Base-by-base conservation (phyloP, 306 rosid genomes). In the Mimosa bimucronata region DNA sequence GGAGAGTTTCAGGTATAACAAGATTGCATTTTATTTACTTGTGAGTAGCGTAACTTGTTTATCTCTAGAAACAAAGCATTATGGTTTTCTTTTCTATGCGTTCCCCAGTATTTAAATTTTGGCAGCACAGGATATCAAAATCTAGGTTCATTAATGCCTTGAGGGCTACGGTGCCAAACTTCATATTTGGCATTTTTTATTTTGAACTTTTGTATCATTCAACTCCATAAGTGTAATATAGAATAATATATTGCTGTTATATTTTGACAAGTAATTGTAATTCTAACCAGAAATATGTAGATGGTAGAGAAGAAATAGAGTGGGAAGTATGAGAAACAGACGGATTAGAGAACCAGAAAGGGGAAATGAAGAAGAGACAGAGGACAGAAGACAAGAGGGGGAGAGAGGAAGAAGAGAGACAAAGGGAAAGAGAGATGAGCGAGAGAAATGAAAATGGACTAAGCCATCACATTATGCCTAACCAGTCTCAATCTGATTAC, bases 1-100 rank as follows among this genome's bases (percentile, higher is more conserved):
- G 97, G 99, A 75, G 99, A 95, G 82, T 95, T 91, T 91, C 99
- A 95, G 98, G 99, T 89, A 90, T 78, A 67, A 58, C 44, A 52
- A 76, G 46, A 41, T 82, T 78, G 75, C 62, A 16, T 57, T 82
- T 34, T 30, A 21, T 14, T 66, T 66, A 71, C 26, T 26, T 69
- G 23, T 26, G 19, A 62, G 38, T 46, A 57, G 50, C 34, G 40
- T 61, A 31, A 3, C 34, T 29, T 64, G 70, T 45, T 57, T 64
- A 75, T 28, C 21, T 50, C 53, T 12, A 62, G 29, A 74, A 78
- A 41, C 15, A 37, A 28, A 45, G 67, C 31, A n/a, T 40, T 48
- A 53, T n/a, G 9, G 2, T 2, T 44, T 41, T 60, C 16, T 29
- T 40, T 73, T 23, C 53, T 4, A 11, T 77, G 26, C 64, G 31